Evolutionary conservation across 2,329 filamentous ascomycete genomes (phyloP), one percentile per base, ranked within the genome.

Genomic region (Metarhizium guizhouense): DNA sequence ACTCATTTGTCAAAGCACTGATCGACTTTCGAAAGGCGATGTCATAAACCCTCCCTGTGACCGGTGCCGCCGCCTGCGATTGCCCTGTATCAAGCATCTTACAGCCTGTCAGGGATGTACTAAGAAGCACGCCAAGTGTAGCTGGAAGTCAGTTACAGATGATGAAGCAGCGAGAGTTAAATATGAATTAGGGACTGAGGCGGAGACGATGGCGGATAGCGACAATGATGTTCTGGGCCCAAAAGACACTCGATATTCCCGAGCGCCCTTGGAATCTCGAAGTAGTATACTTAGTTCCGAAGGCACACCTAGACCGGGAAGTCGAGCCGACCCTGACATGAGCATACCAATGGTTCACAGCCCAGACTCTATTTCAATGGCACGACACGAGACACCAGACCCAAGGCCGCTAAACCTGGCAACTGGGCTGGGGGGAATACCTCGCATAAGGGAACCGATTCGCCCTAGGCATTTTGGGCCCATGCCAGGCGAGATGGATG

Each of bases 81-180:
- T 91, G 73, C 83, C 90, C 56, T 95, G 90, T 59, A 75, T 92
- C 51, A 95, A 95, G 71, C 88, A 95, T 59, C 76, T 94, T 43
- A 95, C 90, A 0, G 89, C 90, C 8, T 95, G 91, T 65, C 83
- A 87, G 69, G 90, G 89, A 25, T 95, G 90, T 69, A 95, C 90
- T 0, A 92, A 89, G 68, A 95, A 95, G 68, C 90, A 95, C 67
- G 89, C 89, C 20, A 92, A 91, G 64, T 95, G 90, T 68, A 85
- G 84, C 14, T 95, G 90, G 90, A 88, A 85, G 61, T 84, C 87
- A 48, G 82, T 94, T n/a, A 84, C 83, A 16, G 83, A 89, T 36
- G 85, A 87, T 3, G 91, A 95, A 57, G 64, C 74, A 32, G 64
- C 64, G 30, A 53, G 57, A 10, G 53, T 72, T n/a, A 65, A 61